phyloP scores from a whole-genome alignment of 108 stramenopile species.

The Skeletonema potamos region DNA sequence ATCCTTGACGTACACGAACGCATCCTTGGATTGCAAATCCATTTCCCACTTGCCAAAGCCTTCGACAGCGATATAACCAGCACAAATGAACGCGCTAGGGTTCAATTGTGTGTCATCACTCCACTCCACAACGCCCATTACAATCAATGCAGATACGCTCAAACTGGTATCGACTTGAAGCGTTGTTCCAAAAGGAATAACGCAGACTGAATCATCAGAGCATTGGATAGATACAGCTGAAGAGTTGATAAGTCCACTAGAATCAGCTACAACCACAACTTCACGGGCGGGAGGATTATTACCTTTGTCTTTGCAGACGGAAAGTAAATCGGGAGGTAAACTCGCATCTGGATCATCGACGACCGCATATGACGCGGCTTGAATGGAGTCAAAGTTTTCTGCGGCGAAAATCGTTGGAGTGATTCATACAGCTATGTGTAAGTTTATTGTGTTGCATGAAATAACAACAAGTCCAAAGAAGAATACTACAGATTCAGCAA shows the following conservation, averaged over 20 bases:
- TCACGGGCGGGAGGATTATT: not conserved
- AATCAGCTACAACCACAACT: not conserved
- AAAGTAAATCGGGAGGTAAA: constrained; percentile 3
- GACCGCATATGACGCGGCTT: constrained; percentile 15
- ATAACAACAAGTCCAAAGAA: not conserved
- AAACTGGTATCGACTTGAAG: constrained; percentile 41
- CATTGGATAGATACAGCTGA: constrained; percentile 10
- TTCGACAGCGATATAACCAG: constrained; percentile 56
- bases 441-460: not conserved
- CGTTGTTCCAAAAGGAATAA: constrained; percentile 40
- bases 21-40: constrained; percentile 17
- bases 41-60: constrained; percentile 39
- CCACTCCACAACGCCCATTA: constrained; percentile 51
- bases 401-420: not conserved
- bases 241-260: constrained; percentile 1
- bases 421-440: not conserved
- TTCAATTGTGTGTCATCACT: constrained; percentile 28
- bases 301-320: constrained; percentile 10
- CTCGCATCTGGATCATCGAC: constrained; percentile 4
- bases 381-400: constrained; percentile 13
- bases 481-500: not conserved
- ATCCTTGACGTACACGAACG: constrained; percentile 58
- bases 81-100: constrained; percentile 44
- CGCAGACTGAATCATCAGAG: constrained; percentile 27
- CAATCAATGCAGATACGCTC: constrained; percentile 50